Base-by-base conservation (phyloP, 257 asterid species). In the Schizonepeta tenuifolia region DNA sequence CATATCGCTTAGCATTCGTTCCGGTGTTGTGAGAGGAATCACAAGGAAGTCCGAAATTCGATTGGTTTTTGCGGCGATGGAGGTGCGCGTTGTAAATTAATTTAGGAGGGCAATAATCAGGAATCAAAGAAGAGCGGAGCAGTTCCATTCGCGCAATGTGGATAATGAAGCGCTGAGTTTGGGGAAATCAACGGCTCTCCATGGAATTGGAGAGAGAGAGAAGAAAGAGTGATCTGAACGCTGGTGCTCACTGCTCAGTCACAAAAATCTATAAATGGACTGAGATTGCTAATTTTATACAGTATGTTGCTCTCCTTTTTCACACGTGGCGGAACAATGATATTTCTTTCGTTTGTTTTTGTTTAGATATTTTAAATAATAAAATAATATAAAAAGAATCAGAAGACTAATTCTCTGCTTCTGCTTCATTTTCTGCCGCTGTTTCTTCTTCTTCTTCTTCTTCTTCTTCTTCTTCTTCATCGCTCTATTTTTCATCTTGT, bases 41-140 rank as follows among this genome's bases (percentile, higher is more conserved):
- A 13, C 17, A 53, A 26, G 80, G 68, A 69, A 68, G 57, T 54
- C 78, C 77, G 26, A 71, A 65, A 41, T 21, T 74, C 2, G 61
- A 56, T 41, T 75, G 60, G 47, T 17, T 74, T 58, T 38, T 66
- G 59, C 81, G 82, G 74, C 71, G 28, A 8, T 56, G 74, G 77
- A 56, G 71, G 70, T 38, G 3, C 65, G 62, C 70, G 15, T 3
- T 47, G 61, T 57, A 31, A 62, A 60, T 22, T 71, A 72, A 66
- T 57, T 78, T 79, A 3, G 77, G 76, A 4, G 65, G 65, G 47
- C 17, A 17, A 38, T 72, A 33, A 21, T 35, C 31, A 5, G 80
- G 70, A 38, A 61, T 54, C 15, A 65, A 33, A 55, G 80, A 75
- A 65, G 18, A 18, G 28, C 31, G 77, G 40, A 84, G 75, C 61